phyloP scores from a whole-genome alignment of 257 asterid species.

The Capsicum rhomboideum region DNA sequence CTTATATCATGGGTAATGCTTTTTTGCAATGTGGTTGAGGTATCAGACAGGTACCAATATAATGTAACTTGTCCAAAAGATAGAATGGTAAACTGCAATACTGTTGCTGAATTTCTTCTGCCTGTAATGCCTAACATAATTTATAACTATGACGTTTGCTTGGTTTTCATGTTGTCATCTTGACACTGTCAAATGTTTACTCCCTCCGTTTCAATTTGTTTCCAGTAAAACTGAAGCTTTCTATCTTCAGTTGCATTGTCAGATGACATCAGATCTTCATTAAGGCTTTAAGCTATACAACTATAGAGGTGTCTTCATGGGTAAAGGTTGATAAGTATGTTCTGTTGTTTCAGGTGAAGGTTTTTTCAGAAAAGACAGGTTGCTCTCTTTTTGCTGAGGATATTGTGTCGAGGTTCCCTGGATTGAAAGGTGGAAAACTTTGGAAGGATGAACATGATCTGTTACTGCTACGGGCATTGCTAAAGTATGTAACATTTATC shows the following conservation, averaged over 20 bases:
- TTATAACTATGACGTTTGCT: not conserved
- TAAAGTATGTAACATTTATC: slow-evolving; percentile 40
- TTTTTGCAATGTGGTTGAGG: not conserved
- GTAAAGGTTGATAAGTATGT: slow-evolving; percentile 10
- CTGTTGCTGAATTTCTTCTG: not conserved
- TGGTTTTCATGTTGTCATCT: not conserved
- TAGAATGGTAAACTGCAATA: not conserved
- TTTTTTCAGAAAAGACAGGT: slow-evolving; percentile 32
- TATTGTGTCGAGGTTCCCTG: slow-evolving; percentile 64
- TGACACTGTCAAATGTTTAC: not conserved
- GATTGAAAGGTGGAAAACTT: slow-evolving; percentile 68
- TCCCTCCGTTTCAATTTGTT: no score
- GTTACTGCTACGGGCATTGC: slow-evolving; percentile 67
- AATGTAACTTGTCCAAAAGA: not conserved
- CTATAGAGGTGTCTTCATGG: not conserved
- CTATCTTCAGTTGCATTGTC: not conserved
- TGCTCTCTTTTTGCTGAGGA: slow-evolving; percentile 59
- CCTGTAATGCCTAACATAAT: not conserved
- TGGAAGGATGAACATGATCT: slow-evolving; percentile 89
- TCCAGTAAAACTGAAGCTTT: not conserved
- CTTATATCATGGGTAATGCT: not conserved
- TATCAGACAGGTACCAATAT: not conserved
- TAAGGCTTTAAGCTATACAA: not conserved
- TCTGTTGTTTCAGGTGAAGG: slow-evolving; percentile 50
- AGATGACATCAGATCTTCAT: not conserved